A percentile compares a stretch with the other conserved stretches of the same genome.
phyloP scores from a whole-genome alignment of 1,284 basidiomycete genomes.

The Ceratobasidium sp. region DNA sequence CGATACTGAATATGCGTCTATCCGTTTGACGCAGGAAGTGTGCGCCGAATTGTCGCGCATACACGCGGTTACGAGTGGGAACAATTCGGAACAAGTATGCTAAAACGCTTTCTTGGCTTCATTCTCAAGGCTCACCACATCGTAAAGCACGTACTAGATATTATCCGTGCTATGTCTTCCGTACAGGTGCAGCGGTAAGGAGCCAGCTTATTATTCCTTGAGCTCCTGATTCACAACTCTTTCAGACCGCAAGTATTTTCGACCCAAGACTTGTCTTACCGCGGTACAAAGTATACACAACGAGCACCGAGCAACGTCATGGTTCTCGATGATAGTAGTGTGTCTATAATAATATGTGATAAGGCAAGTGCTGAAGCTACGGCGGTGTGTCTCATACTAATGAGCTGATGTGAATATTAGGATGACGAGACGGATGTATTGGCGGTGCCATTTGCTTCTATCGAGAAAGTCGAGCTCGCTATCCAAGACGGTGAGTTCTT shows the following conservation, averaged over 20 bases:
- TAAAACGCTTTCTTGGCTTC: not conserved
- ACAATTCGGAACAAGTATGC: constrained; percentile 41
- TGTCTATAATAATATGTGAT: constrained; percentile 40
- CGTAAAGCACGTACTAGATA: constrained; percentile 38
- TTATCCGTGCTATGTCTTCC: constrained; percentile 38
- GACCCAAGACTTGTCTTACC: constrained; percentile 36
- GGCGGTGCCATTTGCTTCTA: not conserved
- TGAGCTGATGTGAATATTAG: not conserved
- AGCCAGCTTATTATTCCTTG: not conserved
- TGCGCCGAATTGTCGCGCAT: constrained; percentile 35
- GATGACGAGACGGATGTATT: constrained; percentile 39
- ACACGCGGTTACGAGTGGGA: constrained; percentile 35
- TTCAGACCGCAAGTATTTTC: constrained; percentile 35
- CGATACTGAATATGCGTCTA: constrained; percentile 7
- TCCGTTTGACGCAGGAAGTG: constrained; percentile 7
- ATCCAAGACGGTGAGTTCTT: constrained; percentile 11
- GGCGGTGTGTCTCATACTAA: no score
- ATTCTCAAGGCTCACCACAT: not conserved
- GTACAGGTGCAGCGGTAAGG: constrained; percentile 19
- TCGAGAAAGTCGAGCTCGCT: constrained; percentile 20
- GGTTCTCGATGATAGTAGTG: constrained; percentile 20
- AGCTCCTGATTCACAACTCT: not conserved
- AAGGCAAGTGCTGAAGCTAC: not conserved
- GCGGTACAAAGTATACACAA: constrained; percentile 29
- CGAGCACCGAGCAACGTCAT: constrained; percentile 34